Percentiles rank a stretch among this genome's conserved stretches.
These are phyloP conservation scores for Phytophthora melonis DNA, from an alignment of 352 stramenopile species.

Conservation along the genomic window DNA sequence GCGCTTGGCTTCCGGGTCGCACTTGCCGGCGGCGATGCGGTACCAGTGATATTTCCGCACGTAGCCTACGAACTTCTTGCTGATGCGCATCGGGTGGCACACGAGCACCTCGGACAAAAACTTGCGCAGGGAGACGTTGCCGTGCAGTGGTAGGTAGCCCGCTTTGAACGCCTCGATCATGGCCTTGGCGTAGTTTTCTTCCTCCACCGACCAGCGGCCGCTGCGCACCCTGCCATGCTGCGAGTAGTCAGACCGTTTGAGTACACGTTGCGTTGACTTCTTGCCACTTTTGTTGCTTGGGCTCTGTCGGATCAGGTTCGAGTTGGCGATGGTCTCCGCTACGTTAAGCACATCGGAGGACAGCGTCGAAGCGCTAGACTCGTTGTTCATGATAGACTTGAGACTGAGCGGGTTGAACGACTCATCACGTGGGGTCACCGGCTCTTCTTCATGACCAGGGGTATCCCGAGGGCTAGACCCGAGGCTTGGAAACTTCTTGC, in stretches of 20 bases:
- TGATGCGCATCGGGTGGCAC: conserved; percentile 92
- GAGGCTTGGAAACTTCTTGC: conserved; percentile 71
- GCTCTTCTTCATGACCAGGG: conserved; percentile 4
- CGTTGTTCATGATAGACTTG: conserved; percentile 83
- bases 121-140: conserved; percentile 86
- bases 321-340: conserved; percentile 31
- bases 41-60: conserved; percentile 91
- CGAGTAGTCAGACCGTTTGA: conserved; percentile 86
- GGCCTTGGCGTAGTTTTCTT: conserved; percentile 83
- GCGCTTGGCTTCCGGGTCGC: conserved; percentile 57
- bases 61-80: conserved; percentile 92
- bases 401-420: conserved; percentile 75
- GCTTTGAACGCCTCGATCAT: conserved; percentile 87
- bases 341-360: conserved; percentile 29
- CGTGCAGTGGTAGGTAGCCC: conserved; percentile 74
- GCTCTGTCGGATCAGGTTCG: conserved; percentile 36
- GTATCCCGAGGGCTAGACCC: conserved; percentile 21
- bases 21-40: conserved; percentile 72
- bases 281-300: conserved; percentile 29
- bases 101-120: conserved; percentile 90
- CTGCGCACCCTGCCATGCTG: conserved; percentile 77
- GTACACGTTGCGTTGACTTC: conserved; percentile 59
- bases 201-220: conserved; percentile 73
- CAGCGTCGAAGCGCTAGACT: conserved; percentile 22
- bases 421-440: conserved; percentile 22